These are phyloP conservation scores for Dactylis glomerata DNA, from an alignment of 176 grass and related monocot genomes.

Conservation along the genomic window DNA sequence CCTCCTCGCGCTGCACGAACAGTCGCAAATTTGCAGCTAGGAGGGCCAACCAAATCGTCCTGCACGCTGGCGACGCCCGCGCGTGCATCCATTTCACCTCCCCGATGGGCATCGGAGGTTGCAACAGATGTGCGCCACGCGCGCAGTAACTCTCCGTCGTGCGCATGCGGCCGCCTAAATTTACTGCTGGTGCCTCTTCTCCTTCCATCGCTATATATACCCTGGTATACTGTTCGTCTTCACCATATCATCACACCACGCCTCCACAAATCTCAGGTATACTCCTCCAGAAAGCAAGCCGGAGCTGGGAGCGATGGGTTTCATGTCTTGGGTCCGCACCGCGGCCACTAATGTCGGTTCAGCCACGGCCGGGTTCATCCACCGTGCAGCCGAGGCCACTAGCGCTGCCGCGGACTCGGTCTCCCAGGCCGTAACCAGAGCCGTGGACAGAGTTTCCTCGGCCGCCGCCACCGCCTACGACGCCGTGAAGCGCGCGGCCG, in stretches of 20 bases:
- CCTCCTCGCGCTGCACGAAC: background rate
- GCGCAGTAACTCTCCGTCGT: background rate
- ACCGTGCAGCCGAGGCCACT: too few species aligned
- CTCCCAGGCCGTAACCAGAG: background rate
- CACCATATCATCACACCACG: background rate
- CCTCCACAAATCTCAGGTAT: background rate
- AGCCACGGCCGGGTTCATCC: too few species aligned
- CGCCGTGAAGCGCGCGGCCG: background rate
- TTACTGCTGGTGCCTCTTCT: background rate
- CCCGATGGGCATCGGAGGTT: background rate
- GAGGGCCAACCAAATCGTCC: background rate
- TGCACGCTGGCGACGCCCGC: background rate
- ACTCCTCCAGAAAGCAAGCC: background rate
- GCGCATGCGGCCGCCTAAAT: background rate
- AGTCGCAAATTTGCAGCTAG: background rate
- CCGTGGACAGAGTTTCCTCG: background rate
- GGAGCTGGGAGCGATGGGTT: background rate
- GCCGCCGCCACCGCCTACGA: background rate
- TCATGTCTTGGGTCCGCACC: background rate
- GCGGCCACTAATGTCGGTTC: background rate
- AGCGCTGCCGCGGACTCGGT: background rate
- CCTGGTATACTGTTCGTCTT: background rate
- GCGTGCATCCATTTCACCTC: background rate
- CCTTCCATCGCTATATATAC: background rate
- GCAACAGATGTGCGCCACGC: background rate